These are phyloP conservation scores for Mucor lusitanicus DNA, from an alignment of 371 early-diverging fungal species.

Conservation along the genomic window DNA sequence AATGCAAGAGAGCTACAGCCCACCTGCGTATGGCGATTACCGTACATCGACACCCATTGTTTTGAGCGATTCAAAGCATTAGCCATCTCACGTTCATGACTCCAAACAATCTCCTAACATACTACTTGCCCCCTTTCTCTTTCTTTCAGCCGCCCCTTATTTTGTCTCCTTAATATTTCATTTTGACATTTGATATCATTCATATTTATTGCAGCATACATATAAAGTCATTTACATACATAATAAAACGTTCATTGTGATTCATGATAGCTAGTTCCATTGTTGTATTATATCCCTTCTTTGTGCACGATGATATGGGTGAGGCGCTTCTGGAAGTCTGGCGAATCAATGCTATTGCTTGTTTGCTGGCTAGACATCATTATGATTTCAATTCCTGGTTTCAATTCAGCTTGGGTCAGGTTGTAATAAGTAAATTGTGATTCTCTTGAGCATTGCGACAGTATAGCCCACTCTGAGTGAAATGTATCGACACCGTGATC, in stretches of 20 bases:
- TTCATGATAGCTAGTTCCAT: too few species aligned
- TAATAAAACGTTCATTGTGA: neutral
- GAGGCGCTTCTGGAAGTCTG: too few species aligned
- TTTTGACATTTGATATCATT: constrained; percentile 4
- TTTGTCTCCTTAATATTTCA: neutral
- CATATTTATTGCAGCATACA: neutral
- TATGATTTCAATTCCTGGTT: neutral
- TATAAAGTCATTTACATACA: neutral
- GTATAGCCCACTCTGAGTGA: too few species aligned
- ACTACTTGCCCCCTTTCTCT: neutral
- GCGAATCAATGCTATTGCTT: too few species aligned
- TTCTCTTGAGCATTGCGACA: neutral
- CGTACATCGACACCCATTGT: neutral
- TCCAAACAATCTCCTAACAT: neutral
- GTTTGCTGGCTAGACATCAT: neutral
- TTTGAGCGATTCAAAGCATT: neutral
- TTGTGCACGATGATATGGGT: too few species aligned
- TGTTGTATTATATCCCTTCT: too few species aligned
- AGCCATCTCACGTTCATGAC: neutral
- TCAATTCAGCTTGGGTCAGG: neutral
- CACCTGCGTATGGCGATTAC: constrained; percentile 13
- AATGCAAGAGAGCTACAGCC: constrained; percentile 20
- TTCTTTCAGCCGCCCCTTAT: neutral
- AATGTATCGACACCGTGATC: neutral
- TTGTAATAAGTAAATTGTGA: neutral